Evolutionary conservation across 2,329 filamentous ascomycete species (phyloP).

Genomic region (Arthrobotrys sinensis): DNA sequence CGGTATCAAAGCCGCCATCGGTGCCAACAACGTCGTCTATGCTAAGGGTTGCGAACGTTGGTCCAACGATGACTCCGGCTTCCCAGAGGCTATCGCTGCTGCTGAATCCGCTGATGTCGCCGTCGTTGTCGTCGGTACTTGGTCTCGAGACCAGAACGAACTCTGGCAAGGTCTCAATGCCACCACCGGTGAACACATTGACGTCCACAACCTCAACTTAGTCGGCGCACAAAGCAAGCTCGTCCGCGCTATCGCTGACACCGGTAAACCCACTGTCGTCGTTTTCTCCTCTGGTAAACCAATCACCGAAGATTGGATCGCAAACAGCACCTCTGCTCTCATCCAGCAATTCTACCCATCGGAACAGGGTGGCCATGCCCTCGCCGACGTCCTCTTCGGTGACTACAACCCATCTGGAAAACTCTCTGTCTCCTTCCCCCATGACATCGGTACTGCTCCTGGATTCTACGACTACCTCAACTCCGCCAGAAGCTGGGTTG

Average conservation of each 20-base stretch:
- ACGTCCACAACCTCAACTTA: conserved; percentile 76
- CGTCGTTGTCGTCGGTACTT: conserved; percentile 81
- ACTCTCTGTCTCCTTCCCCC: conserved; percentile 78
- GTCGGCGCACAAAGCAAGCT: conserved; percentile 80
- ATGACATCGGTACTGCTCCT: conserved; percentile 77
- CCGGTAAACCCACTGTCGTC: conserved; percentile 78
- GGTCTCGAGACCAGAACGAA: conserved; percentile 80
- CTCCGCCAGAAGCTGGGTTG: conserved; percentile 72
- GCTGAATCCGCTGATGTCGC: conserved; percentile 79
- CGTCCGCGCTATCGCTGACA: conserved; percentile 77
- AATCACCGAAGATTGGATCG: conserved; percentile 81
- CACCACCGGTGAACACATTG: conserved; percentile 82
- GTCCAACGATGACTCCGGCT: conserved; percentile 79
- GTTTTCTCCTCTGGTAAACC: conserved; percentile 80
- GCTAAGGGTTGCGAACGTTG: conserved; percentile 80
- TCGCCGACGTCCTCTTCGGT: conserved; percentile 78
- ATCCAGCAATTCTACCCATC: conserved; percentile 83
- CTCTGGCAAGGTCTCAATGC: conserved; percentile 80
- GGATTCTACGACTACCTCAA: conserved; percentile 82
- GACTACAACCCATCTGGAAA: conserved; percentile 77
- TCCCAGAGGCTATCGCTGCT: conserved; percentile 76
- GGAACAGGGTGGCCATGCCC: conserved; percentile 77
- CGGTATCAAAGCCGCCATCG: conserved; percentile 76
- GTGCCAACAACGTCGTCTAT: conserved; percentile 74
- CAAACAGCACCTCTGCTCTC: conserved; percentile 75